phyloP scores from a whole-genome alignment of 805 yeast species.

The Myxozyma melibiosi region DNA sequence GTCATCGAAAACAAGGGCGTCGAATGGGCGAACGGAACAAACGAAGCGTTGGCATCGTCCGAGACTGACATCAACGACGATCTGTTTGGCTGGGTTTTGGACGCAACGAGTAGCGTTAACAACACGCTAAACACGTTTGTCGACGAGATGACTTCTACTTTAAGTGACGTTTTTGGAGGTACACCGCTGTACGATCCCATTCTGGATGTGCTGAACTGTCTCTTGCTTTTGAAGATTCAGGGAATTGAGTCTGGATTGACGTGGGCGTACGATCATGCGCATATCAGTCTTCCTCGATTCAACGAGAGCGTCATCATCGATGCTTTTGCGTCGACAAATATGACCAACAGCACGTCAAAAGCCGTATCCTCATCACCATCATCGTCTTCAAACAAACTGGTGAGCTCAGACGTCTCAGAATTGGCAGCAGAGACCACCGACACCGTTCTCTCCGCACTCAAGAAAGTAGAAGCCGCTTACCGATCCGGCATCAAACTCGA shows the following conservation, averaged over 20 bases:
- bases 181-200: conserved; percentile 58
- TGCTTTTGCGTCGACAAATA: not conserved
- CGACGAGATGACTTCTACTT: conserved; percentile 57
- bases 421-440: conserved; percentile 10
- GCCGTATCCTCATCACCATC: not conserved
- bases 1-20: conserved; percentile 39
- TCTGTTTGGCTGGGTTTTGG: conserved; percentile 65
- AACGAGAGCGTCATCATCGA: conserved; percentile 36
- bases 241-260: conserved; percentile 69
- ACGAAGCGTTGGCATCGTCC: conserved; percentile 52
- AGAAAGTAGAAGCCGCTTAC: conserved; percentile 12
- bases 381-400: not conserved
- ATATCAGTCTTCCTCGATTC: conserved; percentile 59
- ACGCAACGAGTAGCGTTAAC: conserved; percentile 61
- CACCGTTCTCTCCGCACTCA: conserved; percentile 16
- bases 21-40: conserved; percentile 60
- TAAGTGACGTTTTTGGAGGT: conserved; percentile 62
- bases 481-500: conserved; percentile 19
- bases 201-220: conserved; percentile 72
- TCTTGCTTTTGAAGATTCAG: conserved; percentile 70
- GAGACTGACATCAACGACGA: conserved; percentile 61
- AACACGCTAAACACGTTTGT: conserved; percentile 61
- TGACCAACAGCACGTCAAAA: not conserved
- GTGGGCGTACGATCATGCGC: conserved; percentile 72
- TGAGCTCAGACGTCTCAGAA: conserved; percentile 4